Base-by-base conservation (phyloP, 768 basidiomycete species). In the Lactarius tabidus region DNA sequence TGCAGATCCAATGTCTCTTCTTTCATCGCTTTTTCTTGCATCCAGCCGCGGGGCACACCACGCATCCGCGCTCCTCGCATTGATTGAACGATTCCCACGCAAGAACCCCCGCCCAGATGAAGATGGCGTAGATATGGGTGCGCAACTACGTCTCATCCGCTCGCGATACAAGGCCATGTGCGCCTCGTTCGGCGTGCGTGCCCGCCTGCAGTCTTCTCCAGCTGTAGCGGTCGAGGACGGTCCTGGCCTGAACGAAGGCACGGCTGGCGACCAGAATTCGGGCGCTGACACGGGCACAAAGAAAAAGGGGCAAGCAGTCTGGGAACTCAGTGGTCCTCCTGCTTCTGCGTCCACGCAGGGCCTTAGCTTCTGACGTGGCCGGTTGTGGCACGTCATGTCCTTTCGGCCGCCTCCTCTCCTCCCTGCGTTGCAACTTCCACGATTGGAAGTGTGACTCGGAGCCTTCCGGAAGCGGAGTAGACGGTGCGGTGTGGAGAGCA, bases 151-250 rank as follows among this genome's bases (percentile, higher is more conserved):
- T 31, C 86, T 91, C 67, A 95, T 98, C 65, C 84, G 93, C 48
- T 91, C 94, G 1, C 83, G 90, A 67, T 97, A 98, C 76, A 90
- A 88, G 71, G 83, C 86, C 0, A 84, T 95, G 43, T 99, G 95
- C 70, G 86, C 94, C 0, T 84, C 85, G 0, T 79, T 98, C 26
- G 91, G 91, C 36, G 83, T 93, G 10, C 73, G 81, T 31, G 85
- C 86, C 15, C 77, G 78, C 2, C 48, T 81, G 17, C 73, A 76
- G 5, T 74, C 76, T 18, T 68, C 70, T 0, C 28, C 29, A 2
- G 43, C 28, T 8, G 69, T 60, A 15, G 60, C 55, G 51, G 62
- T 59, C 20, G 57, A 48, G 18, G 63, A 65, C 29, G 59, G 59
- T 20, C 59, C 43, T 20, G 45, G 5, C n/a, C 18, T 20, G 9